phyloP scores from a whole-genome alignment of 495 filamentous ascomycete species.

The Cetradonia linearis region DNA sequence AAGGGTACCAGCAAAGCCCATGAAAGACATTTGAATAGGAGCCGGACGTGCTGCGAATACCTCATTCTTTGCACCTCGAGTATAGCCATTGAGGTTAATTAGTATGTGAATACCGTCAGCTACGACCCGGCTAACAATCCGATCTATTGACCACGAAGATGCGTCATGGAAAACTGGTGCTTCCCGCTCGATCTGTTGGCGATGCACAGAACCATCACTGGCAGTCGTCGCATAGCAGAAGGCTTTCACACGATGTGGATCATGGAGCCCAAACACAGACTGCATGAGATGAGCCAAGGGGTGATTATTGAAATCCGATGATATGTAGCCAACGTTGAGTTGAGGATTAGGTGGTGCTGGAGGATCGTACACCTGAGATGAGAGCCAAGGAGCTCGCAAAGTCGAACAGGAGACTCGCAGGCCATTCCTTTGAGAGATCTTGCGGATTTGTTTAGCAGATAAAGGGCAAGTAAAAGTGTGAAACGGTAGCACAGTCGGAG shows the following conservation, averaged over 20 bases:
- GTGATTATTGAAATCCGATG: conserved; percentile 98
- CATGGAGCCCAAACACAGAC: conserved; percentile 91
- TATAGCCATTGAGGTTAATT: conserved; percentile 96
- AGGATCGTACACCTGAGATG: conserved; percentile 67
- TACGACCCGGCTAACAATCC: conserved; percentile 79
- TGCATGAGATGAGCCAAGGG: conserved; percentile 97
- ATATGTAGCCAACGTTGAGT: conserved; percentile 89
- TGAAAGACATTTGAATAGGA: conserved; percentile 99
- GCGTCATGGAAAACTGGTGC: conserved; percentile 87
- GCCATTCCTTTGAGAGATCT: conserved; percentile 92
- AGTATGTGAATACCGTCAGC: conserved; percentile 93
- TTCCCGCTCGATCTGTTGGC: conserved; percentile 88
- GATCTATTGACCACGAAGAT: conserved; percentile 75
- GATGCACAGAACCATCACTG: conserved; percentile 84
- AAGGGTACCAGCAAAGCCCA: conserved; percentile 95
- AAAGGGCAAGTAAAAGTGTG: conserved; percentile 96
- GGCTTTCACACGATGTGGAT: conserved; percentile 61
- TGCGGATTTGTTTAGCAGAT: conserved; percentile 84
- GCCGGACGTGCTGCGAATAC: conserved; percentile 91
- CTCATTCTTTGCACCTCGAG: conserved; percentile 91
- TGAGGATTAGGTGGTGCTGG: conserved; percentile 72
- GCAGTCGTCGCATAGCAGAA: conserved; percentile 96
- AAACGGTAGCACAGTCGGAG: conserved; percentile 94
- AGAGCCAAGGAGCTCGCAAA: conserved; percentile 76
- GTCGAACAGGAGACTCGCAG: conserved; percentile 87